Base-by-base conservation (phyloP, 345 rosid genomes). In the Sisymbrium irio region DNA sequence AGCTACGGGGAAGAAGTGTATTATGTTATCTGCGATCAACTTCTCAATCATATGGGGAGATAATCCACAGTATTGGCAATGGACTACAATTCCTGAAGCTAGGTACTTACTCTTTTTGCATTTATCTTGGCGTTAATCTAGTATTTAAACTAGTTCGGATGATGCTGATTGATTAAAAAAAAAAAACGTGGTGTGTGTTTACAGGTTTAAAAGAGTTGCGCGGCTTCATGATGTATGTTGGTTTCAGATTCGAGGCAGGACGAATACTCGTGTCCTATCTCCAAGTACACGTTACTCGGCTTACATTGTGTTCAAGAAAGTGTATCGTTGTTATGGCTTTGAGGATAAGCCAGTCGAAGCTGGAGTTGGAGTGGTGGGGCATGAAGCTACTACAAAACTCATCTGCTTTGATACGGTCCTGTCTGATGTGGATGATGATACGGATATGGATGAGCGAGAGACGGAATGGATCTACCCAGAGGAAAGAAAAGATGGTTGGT, bases 231-330 rank as follows among this genome's bases (percentile, higher is more conserved):
- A 27, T 15, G 79, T 62, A 44, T 54, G 70, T 62, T 69, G 70
- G 65, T 69, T 76, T 7, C 70, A 69, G 70, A 62, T 75, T 40
- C 18, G 69, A 17, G 74, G 69, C 6, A 53, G 10, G 10, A 54
- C 6, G 1, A 41, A 51, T 17, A 32, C 47, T 42, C 49, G 5
- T 42, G 6, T n/a, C 3, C 11, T 75, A 3, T 75, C 74, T 68
- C 69, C 63, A 51, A 42, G 6, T 41, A 67, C 74, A 40, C 49
- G 74, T 5, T 68, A 75, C 69, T 67, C 69, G 5, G 74, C 64
- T 61, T 53, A 60, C 37, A 44, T 75, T 33, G 79, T 68, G 58
- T 68, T 61, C 47, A 61, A 51, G 64, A 4, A 25, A 75, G 40
- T 2, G 27, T 41, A 61, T 11, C 9, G 0, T 1, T 51, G 41